phyloP scores from a whole-genome alignment of 2,329 filamentous ascomycete species.

The Pseudogymnoascus sp. region DNA sequence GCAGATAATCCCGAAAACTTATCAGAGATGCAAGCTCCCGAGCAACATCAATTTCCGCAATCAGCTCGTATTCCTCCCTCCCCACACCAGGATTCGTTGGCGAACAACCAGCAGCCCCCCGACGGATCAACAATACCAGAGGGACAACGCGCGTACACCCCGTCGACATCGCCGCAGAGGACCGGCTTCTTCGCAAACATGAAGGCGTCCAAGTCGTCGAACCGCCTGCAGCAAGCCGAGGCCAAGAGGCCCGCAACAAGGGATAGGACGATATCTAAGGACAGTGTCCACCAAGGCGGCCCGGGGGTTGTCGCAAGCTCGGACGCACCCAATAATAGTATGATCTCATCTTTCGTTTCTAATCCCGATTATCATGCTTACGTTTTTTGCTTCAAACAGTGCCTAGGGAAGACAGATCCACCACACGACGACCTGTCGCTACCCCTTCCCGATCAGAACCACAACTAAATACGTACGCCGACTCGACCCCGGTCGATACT shows the following conservation, averaged over 20 bases:
- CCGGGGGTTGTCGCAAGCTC: slow-evolving; percentile 23
- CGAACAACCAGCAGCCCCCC: neutral
- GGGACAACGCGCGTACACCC: neutral
- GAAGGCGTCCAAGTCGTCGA: slow-evolving; percentile 37
- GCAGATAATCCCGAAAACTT: neutral
- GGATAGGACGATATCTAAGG: slow-evolving; percentile 22
- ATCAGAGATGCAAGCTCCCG: slow-evolving; percentile 1
- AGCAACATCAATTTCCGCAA: neutral
- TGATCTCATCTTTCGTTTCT: slow-evolving; percentile 12
- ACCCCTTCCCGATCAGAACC: slow-evolving; percentile 22
- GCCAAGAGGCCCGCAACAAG: slow-evolving; percentile 28
- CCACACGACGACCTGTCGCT: slow-evolving; percentile 23
- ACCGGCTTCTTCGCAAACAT: slow-evolving; percentile 39
- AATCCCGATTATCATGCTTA: slow-evolving; percentile 12
- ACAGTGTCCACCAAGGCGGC: slow-evolving; percentile 17
- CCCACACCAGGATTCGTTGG: neutral
- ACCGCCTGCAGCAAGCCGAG: slow-evolving; percentile 30
- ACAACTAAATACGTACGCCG: slow-evolving; percentile 14
- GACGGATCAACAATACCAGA: neutral
- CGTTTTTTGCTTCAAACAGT: slow-evolving; percentile 19
- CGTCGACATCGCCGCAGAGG: neutral
- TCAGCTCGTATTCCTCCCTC: neutral
- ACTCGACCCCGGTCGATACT: neutral
- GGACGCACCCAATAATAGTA: slow-evolving; percentile 26
- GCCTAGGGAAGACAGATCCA: slow-evolving; percentile 18